Percentiles rank a stretch among this genome's conserved stretches.
Evolutionary conservation across 2,329 filamentous ascomycete species (phyloP).

Genomic region (Colletotrichum sidae): DNA sequence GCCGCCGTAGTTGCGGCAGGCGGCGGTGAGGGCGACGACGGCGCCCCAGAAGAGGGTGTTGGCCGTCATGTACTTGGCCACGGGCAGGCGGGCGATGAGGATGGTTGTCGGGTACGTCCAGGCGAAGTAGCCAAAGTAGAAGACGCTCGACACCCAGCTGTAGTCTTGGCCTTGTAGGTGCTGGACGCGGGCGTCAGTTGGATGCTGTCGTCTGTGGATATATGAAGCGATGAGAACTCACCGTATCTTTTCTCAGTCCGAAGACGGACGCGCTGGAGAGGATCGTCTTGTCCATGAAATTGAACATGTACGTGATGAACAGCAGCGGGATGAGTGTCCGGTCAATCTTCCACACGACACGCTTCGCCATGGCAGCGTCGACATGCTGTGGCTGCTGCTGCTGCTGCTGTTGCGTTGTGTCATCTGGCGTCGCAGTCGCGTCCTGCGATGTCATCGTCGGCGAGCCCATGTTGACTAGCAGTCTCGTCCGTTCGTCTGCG

Average conservation of each 20-base stretch:
- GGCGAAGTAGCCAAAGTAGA: slow-evolving; percentile 58
- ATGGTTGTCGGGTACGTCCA: slow-evolving; percentile 63
- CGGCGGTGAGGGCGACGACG: slow-evolving; percentile 57
- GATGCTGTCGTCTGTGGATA: no score
- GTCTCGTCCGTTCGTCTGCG: slow-evolving; percentile 16
- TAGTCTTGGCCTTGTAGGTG: slow-evolving; percentile 68
- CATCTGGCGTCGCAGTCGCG: neutral
- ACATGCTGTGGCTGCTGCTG: no score
- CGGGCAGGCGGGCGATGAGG: slow-evolving; percentile 59
- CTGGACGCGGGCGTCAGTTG: slow-evolving; percentile 48
- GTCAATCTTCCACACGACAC: slow-evolving; percentile 67
- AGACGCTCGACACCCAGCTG: slow-evolving; percentile 53
- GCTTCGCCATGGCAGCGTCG: slow-evolving; percentile 43
- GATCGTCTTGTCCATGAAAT: slow-evolving; percentile 72
- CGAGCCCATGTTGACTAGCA: slow-evolving; percentile 33
- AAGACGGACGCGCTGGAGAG: slow-evolving; percentile 68
- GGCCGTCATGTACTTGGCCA: slow-evolving; percentile 58
- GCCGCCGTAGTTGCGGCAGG: slow-evolving; percentile 60
- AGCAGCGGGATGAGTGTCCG: slow-evolving; percentile 64
- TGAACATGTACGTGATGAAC: slow-evolving; percentile 68
- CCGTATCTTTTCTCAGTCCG: slow-evolving; percentile 61
- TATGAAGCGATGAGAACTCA: slow-evolving; percentile 30
- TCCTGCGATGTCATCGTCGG: slow-evolving; percentile 13
- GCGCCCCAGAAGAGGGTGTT: slow-evolving; percentile 64
- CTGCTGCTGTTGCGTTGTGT: slow-evolving; percentile 9